Evolutionary conservation across 2,329 filamentous ascomycete genomes (phyloP).

Genomic region (Madurella mycetomatis): DNA sequence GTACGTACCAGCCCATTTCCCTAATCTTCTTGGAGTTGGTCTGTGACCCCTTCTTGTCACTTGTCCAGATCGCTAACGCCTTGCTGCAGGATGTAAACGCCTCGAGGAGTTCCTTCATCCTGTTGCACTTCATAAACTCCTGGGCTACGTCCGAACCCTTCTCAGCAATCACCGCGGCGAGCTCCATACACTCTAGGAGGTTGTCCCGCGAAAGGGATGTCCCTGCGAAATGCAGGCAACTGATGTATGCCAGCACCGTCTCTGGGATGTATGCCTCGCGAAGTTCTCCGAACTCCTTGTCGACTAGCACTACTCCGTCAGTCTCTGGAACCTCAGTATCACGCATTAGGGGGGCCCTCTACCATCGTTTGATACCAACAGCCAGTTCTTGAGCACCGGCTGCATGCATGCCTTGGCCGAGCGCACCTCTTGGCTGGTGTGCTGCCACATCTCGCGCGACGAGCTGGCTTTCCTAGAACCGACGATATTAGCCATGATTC

Average conservation of each 20-base stretch:
- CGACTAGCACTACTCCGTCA: conserved; percentile 39
- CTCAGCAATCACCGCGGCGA: conserved; percentile 71
- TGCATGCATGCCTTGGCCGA: conserved; percentile 53
- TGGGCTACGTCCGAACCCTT: conserved; percentile 62
- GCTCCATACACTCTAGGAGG: conserved; percentile 79
- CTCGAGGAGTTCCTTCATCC: conserved; percentile 72
- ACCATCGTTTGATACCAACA: conserved; percentile 54
- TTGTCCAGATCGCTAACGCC: conserved; percentile 56
- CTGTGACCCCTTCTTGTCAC: conserved; percentile 49
- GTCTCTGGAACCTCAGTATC: background rate
- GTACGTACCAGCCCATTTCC: conserved; percentile 53
- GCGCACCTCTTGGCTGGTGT: conserved; percentile 43
- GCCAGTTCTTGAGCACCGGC: conserved; percentile 62
- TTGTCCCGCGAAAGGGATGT: conserved; percentile 69
- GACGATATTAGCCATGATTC: conserved; percentile 25
- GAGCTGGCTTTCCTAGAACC: conserved; percentile 30
- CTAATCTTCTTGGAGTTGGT: conserved; percentile 56
- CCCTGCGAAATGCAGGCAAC: conserved; percentile 73
- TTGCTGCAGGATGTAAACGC: conserved; percentile 74
- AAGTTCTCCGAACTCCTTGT: conserved; percentile 58
- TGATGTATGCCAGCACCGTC: conserved; percentile 76
- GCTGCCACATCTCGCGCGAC: conserved; percentile 26
- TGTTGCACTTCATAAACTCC: conserved; percentile 58
- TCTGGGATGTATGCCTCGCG: conserved; percentile 81
- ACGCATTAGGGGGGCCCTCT: background rate